Conservation (phyloP, 2,329 filamentous ascomycete genomes). For the Tolypocladium paradoxum region DNA sequence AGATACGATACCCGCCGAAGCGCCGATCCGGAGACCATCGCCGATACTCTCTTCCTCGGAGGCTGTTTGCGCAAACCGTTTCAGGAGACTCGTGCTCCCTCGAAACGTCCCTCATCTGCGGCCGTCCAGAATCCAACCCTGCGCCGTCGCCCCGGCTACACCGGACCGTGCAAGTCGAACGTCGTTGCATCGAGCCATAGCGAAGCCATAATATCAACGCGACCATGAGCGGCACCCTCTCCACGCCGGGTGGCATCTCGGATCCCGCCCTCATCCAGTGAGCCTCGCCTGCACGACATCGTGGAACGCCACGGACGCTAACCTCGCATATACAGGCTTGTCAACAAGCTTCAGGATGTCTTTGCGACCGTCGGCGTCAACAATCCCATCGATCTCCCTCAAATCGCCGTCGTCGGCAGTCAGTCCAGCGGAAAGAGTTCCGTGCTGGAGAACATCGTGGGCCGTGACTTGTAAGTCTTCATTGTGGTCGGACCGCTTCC, state of each 20-base stretch:
- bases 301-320: constrained; percentile 1
- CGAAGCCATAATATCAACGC: constrained; percentile 4
- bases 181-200: constrained; percentile 4
- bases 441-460: constrained; percentile 96
- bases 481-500: constrained; percentile 1
- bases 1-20: neutral
- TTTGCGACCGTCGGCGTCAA: constrained; percentile 97
- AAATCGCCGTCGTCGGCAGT: constrained; percentile 96
- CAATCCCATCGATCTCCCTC: constrained; percentile 97
- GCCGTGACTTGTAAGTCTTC: constrained; percentile 82
- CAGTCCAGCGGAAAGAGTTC: constrained; percentile 99
- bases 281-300: constrained; percentile 10
- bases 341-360: constrained; percentile 99
- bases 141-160: constrained; percentile 1
- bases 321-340: constrained; percentile 44
- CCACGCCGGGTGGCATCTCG: constrained; percentile 47
- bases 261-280: constrained; percentile 58
- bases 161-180: neutral
- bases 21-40: neutral
- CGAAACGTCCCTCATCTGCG: neutral
- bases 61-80: neutral
- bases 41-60: neutral
- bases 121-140: neutral
- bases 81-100: neutral
- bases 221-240: constrained; percentile 26